These are phyloP conservation scores for Dactylellina leptospora DNA, from an alignment of 2,329 filamentous ascomycete species.

Conservation along the genomic window DNA sequence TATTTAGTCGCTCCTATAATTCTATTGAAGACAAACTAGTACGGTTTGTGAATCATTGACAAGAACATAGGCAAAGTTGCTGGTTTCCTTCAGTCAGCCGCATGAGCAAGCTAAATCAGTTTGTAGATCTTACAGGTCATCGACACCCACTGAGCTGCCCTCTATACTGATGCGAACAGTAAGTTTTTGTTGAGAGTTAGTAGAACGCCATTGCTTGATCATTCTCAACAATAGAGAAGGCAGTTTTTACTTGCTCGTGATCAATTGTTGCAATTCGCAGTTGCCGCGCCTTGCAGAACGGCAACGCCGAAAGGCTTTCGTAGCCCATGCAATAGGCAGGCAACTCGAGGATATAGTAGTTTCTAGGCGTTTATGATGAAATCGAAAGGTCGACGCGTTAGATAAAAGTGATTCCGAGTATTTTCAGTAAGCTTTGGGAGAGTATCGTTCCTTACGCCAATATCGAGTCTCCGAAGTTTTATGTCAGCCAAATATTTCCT, in stretches of 20 bases:
- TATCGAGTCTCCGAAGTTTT: not conserved
- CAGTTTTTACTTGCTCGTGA: conserved; percentile 26
- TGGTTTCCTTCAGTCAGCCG: conserved; percentile 28
- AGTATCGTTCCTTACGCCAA: not conserved
- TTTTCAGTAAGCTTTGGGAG: not conserved
- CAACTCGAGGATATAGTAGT: conserved; percentile 19
- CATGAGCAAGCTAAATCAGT: not conserved
- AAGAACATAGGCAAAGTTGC: no score
- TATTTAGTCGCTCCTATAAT: not conserved
- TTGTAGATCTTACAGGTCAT: conserved; percentile 21
- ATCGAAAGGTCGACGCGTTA: not conserved
- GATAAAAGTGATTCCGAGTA: not conserved
- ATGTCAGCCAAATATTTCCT: no score
- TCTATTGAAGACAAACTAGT: conserved; percentile 2
- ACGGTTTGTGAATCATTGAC: no score
- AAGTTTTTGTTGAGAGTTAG: not conserved
- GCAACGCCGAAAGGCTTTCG: conserved; percentile 39
- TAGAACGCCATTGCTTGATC: not conserved
- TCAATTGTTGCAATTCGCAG: conserved; percentile 44
- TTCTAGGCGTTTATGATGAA: not conserved
- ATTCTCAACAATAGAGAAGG: conserved; percentile 20
- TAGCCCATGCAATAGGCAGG: conserved; percentile 29
- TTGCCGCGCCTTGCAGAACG: conserved; percentile 38
- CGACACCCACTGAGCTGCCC: not conserved
- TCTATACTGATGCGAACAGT: not conserved